Base-by-base conservation (phyloP, 768 basidiomycete species). In the Galerina marginata region DNA sequence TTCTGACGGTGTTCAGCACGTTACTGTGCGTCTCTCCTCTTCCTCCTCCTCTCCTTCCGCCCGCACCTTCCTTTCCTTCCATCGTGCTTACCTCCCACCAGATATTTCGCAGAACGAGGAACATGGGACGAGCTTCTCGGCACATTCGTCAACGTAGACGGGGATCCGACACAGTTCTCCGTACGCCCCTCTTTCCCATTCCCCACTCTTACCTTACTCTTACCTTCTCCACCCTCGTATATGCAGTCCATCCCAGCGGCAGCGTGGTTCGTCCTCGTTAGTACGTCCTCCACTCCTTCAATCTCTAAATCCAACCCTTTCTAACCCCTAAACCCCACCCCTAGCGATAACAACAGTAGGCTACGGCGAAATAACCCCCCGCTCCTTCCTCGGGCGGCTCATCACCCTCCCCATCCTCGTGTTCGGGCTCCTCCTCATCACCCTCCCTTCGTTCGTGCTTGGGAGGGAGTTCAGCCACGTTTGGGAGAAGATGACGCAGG, bases 331-430 rank as follows among this genome's bases (percentile, higher is more conserved):
- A 50, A 39, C n/a, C 52, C 29, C 42, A n/a, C 14, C 20, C 20
- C 20, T 60, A 91, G 89, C 94, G 0, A 95, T 95, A 62, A 91
- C 90, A 2, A 95, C 94, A 0, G 92, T 94, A 1, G 93, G 95
- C 11, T 96, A 95, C 66, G 95, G 95, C 39, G 95, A 96, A 73
- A 92, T 95, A 55, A 93, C 92, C 0, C 95, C 95, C 0, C 85
- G 91, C 11, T 93, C 93, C 1, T 88, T 91, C 72, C 79, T 96
- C n/a, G 95, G 95, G 0, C 88, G 93, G 2, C 77, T 96, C 38
- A 79, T 96, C 65, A 94, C 95, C 0, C 77, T 96, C 1, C 95
- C 95, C 0, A 83, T 97, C 16, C 86, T 97, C 49, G 83, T 93
- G 11, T 96, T 93, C 65, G 95, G 95, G 2, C 80, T 96, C 9